Conservation (phyloP, 2,329 filamentous ascomycete species). For the Venturia carpophila region DNA sequence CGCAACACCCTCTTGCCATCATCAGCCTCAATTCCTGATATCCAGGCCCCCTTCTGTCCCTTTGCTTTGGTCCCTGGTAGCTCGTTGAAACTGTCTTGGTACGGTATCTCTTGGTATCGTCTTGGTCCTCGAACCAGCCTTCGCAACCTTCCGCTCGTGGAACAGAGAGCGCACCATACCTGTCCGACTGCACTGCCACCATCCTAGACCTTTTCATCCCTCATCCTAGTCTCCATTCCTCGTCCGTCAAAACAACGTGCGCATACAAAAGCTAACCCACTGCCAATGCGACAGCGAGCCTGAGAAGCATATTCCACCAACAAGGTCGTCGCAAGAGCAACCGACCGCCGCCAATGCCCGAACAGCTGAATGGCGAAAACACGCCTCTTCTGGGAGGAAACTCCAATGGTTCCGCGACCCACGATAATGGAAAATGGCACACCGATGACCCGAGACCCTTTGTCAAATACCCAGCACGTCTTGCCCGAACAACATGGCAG, state of each 20-base stretch:
- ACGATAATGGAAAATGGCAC: conserved; percentile 17
- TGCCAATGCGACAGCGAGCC: conserved; percentile 15
- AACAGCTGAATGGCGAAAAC: conserved; percentile 2
- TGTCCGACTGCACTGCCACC: background rate
- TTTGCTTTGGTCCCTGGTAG: background rate
- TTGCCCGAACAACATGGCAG: conserved; percentile 34
- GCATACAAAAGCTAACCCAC: background rate
- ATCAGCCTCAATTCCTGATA: conserved; percentile 1
- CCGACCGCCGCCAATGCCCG: conserved; percentile 10
- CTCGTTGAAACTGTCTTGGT: background rate
- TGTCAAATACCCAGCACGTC: conserved; percentile 27
- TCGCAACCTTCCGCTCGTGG: background rate
- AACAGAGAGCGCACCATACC: background rate
- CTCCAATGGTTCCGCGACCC: conserved; percentile 1
- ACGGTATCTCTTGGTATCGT: background rate
- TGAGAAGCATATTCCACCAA: conserved; percentile 7
- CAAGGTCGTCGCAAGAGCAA: conserved; percentile 9
- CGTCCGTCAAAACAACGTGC: background rate
- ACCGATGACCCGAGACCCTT: conserved; percentile 27
- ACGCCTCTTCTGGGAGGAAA: conserved; percentile 10
- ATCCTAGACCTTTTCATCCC: conserved; percentile 1
- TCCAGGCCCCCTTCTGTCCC: background rate
- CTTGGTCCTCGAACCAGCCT: background rate
- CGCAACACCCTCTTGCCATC: background rate
- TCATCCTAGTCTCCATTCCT: background rate